Evolutionary conservation across 805 yeast genomes (phyloP).

Genomic region (Maudiozyma serrabonitensis): DNA sequence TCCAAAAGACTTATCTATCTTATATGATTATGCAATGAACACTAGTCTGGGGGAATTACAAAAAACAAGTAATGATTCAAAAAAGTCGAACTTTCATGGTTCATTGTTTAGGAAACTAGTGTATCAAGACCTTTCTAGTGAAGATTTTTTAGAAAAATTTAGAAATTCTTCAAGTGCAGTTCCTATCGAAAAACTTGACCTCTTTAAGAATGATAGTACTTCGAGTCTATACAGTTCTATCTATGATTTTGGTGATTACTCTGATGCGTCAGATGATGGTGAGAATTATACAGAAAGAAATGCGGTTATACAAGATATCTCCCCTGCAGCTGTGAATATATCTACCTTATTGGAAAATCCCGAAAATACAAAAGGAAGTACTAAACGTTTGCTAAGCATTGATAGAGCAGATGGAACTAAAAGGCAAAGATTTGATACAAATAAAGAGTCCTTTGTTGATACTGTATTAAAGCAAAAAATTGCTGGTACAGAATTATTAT

Average conservation of each 20-base stretch:
- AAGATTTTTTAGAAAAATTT: neutral
- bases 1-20: conserved; percentile 10
- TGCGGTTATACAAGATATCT: neutral
- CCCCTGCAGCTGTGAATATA: no score
- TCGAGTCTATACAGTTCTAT: neutral
- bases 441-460: no score
- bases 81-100: neutral
- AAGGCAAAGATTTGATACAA: no score
- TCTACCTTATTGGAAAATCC: no score
- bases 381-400: no score
- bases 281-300: neutral
- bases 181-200: neutral
- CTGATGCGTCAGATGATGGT: neutral
- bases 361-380: no score
- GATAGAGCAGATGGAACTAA: no score
- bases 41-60: neutral
- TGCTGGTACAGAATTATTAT: no score
- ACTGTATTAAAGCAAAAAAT: no score
- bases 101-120: neutral
- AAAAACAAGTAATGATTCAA: neutral
- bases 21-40: conserved; percentile 14
- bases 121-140: neutral
- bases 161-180: neutral
- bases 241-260: neutral
- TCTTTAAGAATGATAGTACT: neutral